Base-by-base conservation (phyloP, 73 alveolate genomes). In the Loxodes magnus region DNA sequence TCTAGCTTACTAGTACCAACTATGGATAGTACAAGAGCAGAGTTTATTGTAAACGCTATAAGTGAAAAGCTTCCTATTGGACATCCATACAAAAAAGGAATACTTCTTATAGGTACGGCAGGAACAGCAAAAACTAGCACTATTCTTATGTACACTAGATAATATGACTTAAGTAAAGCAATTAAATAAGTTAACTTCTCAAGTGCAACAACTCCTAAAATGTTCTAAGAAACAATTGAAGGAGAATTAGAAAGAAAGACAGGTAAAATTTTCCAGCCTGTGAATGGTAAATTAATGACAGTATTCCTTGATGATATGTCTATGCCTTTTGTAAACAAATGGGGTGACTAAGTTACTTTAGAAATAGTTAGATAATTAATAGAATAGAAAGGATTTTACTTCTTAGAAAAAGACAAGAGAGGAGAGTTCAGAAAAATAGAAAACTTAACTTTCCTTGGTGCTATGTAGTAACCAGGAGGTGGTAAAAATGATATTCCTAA, bases 81-180 rank as follows among this genome's bases (percentile, higher is more conserved):
- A 64, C 54, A 49, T 43, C 25, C 59, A 36, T 34, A 60, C 21
- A 33, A 75, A 77, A 70, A 76, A 68, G 57, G 87, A 74, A 65
- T 46, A 62, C 74, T 55, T 67, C 62, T 88, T 33, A 82, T 90
- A 17, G 99, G 98, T 33, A 99, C 96, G 57, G 81, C 98, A 31
- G 99, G 99, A 64, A 96, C 99, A 6, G 99, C 99, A 15, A 96
- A 96, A 77, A 96, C 99, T 25, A 92, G 99, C 2, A 91, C 97
- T 30, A 90, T 94, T 12, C 91, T 96, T 55, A 94, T 96, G 95
- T 62, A 43, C 76, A 53, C 36, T 34, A 28, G 26, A 25, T 17
- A 43, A 28, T 68, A 83, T 64, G 85, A 80, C 36, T 58, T 66
- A 41, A 88, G 88, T 48, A 64, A 69, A 51, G 87, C 87, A 98